phyloP scores from a whole-genome alignment of 108 stramenopile species.

The Cyclostephanos tholiformis region DNA sequence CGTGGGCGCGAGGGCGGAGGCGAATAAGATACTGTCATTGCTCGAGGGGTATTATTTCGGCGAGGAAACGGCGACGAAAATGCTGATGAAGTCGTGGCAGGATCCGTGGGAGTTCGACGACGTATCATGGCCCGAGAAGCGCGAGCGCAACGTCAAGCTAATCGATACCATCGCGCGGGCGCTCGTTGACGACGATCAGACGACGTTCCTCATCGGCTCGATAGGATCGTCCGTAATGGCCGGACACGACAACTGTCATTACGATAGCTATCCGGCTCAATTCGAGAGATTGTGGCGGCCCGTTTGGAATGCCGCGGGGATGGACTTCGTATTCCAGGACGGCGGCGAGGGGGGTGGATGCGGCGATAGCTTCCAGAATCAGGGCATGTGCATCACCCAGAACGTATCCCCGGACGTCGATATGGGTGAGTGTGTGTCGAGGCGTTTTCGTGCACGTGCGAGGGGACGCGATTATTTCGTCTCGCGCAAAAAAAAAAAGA shows the following conservation, averaged over 20 bases:
- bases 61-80: background rate
- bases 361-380: conserved; percentile 48
- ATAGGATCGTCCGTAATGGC: conserved; percentile 53
- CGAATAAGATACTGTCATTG: conserved; percentile 11
- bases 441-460: no score
- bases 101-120: conserved; percentile 17
- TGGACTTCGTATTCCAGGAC: conserved; percentile 47
- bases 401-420: conserved; percentile 50
- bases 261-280: conserved; percentile 48
- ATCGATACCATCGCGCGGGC: conserved; percentile 45
- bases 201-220: conserved; percentile 40
- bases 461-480: no score
- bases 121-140: background rate
- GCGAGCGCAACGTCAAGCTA: conserved; percentile 18
- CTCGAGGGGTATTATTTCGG: conserved; percentile 32
- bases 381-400: conserved; percentile 51
- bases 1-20: conserved; percentile 11
- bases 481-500: no score
- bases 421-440: conserved; percentile 36
- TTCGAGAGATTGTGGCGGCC: conserved; percentile 38
- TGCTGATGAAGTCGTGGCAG: conserved; percentile 27
- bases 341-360: conserved; percentile 55
- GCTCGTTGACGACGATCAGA: conserved; percentile 40
- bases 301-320: conserved; percentile 55
- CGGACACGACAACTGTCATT: conserved; percentile 56